Conservation (phyloP, 2,329 filamentous ascomycete species). For the Madurella mycetomatis region DNA sequence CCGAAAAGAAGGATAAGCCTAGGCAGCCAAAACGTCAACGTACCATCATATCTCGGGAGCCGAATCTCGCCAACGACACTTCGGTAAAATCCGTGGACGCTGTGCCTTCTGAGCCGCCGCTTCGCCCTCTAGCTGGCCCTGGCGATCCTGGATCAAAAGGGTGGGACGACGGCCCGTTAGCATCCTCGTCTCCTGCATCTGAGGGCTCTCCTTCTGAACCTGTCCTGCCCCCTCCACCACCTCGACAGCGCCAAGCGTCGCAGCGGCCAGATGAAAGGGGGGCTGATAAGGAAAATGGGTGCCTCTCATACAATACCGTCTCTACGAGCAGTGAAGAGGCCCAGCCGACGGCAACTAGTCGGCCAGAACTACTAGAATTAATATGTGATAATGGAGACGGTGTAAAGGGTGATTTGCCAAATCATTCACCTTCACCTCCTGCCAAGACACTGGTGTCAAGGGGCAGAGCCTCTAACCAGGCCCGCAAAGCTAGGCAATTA, state of each 20-base stretch:
- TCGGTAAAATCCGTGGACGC: neutral
- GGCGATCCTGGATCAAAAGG: neutral
- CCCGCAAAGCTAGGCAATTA: neutral
- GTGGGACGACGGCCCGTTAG: too few species aligned
- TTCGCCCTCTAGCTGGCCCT: neutral
- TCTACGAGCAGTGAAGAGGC: too few species aligned
- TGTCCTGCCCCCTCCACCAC: too few species aligned
- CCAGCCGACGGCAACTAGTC: too few species aligned
- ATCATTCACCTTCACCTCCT: neutral
- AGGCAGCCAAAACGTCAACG: conserved; percentile 8
- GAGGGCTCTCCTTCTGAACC: too few species aligned
- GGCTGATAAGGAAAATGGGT: too few species aligned
- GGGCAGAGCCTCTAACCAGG: neutral
- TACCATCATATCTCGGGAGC: neutral
- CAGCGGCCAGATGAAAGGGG: too few species aligned
- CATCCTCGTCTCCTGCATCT: too few species aligned
- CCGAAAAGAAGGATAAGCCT: conserved; percentile 31
- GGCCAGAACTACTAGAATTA: too few species aligned
- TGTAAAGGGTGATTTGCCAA: neutral
- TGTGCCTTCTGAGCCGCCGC: neutral
- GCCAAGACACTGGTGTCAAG: neutral
- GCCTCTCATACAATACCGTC: too few species aligned
- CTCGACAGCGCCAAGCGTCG: too few species aligned
- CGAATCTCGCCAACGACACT: neutral
- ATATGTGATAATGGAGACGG: neutral